Evolutionary conservation across 495 filamentous ascomycete species (phyloP), one percentile per base, ranked within the genome.

Genomic region (Clohesyomyces aquaticus): DNA sequence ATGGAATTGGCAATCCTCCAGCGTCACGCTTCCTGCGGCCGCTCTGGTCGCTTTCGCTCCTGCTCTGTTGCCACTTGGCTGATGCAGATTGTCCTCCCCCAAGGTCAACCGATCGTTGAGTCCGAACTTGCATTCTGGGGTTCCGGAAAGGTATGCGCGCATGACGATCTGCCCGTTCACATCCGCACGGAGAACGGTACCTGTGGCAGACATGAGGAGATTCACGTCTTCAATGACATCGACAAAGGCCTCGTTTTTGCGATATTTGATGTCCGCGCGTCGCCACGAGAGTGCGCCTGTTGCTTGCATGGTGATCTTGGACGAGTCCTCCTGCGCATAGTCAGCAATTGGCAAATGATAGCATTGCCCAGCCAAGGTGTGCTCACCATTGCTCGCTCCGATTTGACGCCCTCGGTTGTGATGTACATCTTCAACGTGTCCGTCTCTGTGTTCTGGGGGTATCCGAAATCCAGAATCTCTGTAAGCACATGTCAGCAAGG

Each of bases 381-480:
- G 19, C 32, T 23, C 64, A 76, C 75, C 79, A 91, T 87, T 53
- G 89, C 87, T 56, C 93, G 87, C 76, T 96, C 93, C 25, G 92
- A 94, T 76, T 96, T 96, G 79, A 99, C 95, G 46, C 95, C 94
- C 78, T 99, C 95, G 50, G 95, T 98, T 14, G 95, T 99, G 77
- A 99, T 99, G 80, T 99, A 98, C 93, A 98, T 97, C 80, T 98
- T 99, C 61, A 99, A 82, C 18, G 95, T 99, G 73, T 99, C 95
- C 42, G 93, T 93, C 79, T 99, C 95, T 67, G 95, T 98, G 76
- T 98, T 98, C 75, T 99, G 95, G 53, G 95, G 95, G 75, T 99
- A 99, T 70, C 95, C 95, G 74, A 98, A 99, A 77, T 99, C 95
- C 71, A 99, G 85, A 69, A 99, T 96, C 77, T 99, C 94, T 97